Evolutionary conservation across 805 yeast genomes (phyloP).

Genomic region (Komagataella populi): DNA sequence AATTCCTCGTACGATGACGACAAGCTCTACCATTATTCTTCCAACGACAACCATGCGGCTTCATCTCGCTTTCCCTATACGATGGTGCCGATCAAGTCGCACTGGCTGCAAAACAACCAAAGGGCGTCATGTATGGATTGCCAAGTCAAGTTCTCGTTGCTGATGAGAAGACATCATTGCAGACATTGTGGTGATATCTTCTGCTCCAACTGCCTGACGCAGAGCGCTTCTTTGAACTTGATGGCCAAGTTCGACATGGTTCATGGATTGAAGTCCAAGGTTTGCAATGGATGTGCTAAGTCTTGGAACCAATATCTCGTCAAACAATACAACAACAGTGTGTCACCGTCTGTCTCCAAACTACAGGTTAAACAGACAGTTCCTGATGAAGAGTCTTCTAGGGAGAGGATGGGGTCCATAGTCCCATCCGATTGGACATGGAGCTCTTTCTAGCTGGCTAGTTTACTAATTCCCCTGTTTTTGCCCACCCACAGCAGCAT

Average conservation of each 20-base stretch:
- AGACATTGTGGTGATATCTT: slow-evolving; percentile 36
- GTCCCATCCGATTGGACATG: slow-evolving; percentile 4
- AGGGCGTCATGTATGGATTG: slow-evolving; percentile 23
- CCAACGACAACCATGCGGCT: neutral
- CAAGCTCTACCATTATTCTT: neutral
- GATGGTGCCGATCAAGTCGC: slow-evolving; percentile 34
- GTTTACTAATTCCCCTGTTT: neutral
- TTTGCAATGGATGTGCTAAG: slow-evolving; percentile 1
- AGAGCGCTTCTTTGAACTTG: slow-evolving; percentile 17
- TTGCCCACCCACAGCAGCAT: neutral
- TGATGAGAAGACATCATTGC: slow-evolving; percentile 32
- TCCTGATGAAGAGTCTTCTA: slow-evolving; percentile 3
- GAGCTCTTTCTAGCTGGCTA: slow-evolving; percentile 2
- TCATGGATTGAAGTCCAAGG: slow-evolving; percentile 1
- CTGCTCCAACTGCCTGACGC: slow-evolving; percentile 19
- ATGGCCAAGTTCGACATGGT: slow-evolving; percentile 19
- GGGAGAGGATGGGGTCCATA: neutral
- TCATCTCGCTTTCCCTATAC: neutral
- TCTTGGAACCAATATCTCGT: slow-evolving; percentile 1
- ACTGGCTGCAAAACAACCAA: slow-evolving; percentile 36
- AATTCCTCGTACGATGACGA: neutral
- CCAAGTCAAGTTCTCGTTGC: slow-evolving; percentile 11
- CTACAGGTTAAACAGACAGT: neutral
- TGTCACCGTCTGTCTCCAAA: neutral
- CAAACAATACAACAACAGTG: neutral